Percentiles rank a stretch among this genome's conserved stretches.
phyloP scores from a whole-genome alignment of 2,329 filamentous ascomycete genomes.

The Eutypa lata region DNA sequence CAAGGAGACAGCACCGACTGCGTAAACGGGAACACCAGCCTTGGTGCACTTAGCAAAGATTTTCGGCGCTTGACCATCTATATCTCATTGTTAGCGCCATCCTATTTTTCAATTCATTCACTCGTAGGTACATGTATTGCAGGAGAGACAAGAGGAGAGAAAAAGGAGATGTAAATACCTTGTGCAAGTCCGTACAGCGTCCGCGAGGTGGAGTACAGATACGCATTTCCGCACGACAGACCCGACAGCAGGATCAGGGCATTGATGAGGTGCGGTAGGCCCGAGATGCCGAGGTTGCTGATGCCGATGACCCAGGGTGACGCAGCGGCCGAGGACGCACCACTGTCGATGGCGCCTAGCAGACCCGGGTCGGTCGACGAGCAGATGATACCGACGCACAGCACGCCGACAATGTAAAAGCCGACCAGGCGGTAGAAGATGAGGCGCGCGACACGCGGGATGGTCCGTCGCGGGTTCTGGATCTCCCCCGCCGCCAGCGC shows the following conservation, averaged over 20 bases:
- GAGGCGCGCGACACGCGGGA: conserved; percentile 59
- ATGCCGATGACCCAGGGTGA: conserved; percentile 53
- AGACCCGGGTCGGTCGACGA: conserved; percentile 56
- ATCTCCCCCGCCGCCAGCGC: conserved; percentile 42
- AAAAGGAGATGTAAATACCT: conserved; percentile 2
- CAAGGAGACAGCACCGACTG: conserved; percentile 29
- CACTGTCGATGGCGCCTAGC: conserved; percentile 49
- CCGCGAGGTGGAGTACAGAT: conserved; percentile 16
- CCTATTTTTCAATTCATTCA: neutral
- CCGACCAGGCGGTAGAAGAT: conserved; percentile 61
- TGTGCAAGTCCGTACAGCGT: conserved; percentile 25
- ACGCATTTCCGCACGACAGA: conserved; percentile 18
- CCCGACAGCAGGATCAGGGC: conserved; percentile 32
- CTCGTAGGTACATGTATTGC: neutral
- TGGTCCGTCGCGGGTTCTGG: conserved; percentile 51
- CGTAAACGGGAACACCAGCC: conserved; percentile 42
- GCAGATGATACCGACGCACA: conserved; percentile 57
- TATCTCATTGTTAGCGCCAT: neutral
- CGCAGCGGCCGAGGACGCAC: conserved; percentile 47
- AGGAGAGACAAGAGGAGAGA: neutral
- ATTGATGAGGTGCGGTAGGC: conserved; percentile 58
- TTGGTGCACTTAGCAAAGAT: conserved; percentile 37
- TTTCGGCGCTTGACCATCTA: conserved; percentile 31
- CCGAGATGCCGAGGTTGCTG: conserved; percentile 48
- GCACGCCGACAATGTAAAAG: conserved; percentile 60